Evolutionary conservation across 371 early-diverging fungal species (phyloP), one percentile per base, ranked within the genome.

Genomic region (Actinomucor elegans): DNA sequence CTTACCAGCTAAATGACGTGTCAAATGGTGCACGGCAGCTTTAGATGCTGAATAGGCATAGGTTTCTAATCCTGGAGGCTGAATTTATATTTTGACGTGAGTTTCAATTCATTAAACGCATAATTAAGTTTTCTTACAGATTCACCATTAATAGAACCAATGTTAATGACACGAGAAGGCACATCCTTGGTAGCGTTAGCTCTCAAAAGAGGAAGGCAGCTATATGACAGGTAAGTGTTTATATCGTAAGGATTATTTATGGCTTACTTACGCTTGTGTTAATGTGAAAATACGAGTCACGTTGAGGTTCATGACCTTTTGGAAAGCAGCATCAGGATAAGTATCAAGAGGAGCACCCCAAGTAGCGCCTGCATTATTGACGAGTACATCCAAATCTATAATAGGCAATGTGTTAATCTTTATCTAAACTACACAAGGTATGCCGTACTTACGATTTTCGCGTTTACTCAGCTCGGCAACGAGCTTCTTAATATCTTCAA

Each of bases 281-380:
- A 96, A 76, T 10, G 84, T 86, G 53, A 94, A 97, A 37, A 91
- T 73, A 34, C 88, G 80, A 72, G 90, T 92, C 18, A 95, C 77
- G 64, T 97, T 96, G 41, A 97, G 75, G 40, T 88, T 91, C 83
- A 97, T 83, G 35, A 93, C 81, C 64, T 92, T 92, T 61, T 82
- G 69, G 57, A 86, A 91, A 11, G 89, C 90, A 1, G 52, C 55
- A 41, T 89, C 88, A 1, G 90, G 87, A 52, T 89, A 91, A 26
- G 55, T 52, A 34, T 78, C 86, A 3, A 89, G 38, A 10, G 79
- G 61, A 11, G 77, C 83, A 31, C 80, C 87, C 87, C 89, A 90
- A n/a, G 82, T 90, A 34, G 90, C 91, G 3, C 92, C 92, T 15
- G 90, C 83, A 66, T 94, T 94, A 67, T 95, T 94, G 27, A 95